Evolutionary conservation across 2,329 filamentous ascomycete species (phyloP).

Genomic region (Arthrobotrys conoides): DNA sequence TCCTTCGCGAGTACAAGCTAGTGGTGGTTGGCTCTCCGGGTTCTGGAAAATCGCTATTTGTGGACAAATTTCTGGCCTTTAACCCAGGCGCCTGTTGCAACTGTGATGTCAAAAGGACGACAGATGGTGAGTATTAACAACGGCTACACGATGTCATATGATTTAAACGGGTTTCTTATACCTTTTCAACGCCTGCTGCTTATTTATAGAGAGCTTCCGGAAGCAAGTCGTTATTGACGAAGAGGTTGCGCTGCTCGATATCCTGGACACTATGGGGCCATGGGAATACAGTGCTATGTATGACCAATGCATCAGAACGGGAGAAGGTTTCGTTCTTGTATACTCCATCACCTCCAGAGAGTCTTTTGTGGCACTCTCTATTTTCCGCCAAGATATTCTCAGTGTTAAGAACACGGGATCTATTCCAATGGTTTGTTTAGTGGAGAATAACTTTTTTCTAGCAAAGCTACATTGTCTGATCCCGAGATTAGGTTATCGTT

Average conservation of each 20-base stretch:
- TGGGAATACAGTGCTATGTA: constrained; percentile 99
- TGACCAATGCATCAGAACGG: constrained; percentile 99
- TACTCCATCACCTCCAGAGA: constrained; percentile 98
- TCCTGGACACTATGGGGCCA: constrained; percentile 96
- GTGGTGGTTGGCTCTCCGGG: constrained; percentile 98
- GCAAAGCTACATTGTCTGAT: not conserved
- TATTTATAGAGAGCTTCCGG: constrained; percentile 87
- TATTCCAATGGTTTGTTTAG: constrained; percentile 89
- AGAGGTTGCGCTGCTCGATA: constrained; percentile 94
- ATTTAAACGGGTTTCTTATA: too few species aligned
- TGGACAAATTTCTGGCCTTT: constrained; percentile 73
- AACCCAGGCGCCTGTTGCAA: not conserved
- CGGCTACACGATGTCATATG: constrained; percentile 33
- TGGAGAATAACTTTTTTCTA: too few species aligned
- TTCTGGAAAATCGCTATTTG: constrained; percentile 99
- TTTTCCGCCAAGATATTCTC: constrained; percentile 98
- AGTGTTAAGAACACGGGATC: constrained; percentile 99
- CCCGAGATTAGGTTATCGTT: constrained; percentile 78
- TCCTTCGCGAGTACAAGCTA: constrained; percentile 84
- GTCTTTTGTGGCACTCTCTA: constrained; percentile 98
- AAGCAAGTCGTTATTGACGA: constrained; percentile 99
- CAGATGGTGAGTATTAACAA: constrained; percentile 80
- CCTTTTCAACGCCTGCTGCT: too few species aligned
- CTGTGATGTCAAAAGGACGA: constrained; percentile 72
- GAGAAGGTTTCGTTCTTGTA: constrained; percentile 95